Percentiles rank a stretch among this genome's conserved stretches.
Evolutionary conservation across 371 early-diverging fungal species (phyloP).

Genomic region (Batkoa obscura): DNA sequence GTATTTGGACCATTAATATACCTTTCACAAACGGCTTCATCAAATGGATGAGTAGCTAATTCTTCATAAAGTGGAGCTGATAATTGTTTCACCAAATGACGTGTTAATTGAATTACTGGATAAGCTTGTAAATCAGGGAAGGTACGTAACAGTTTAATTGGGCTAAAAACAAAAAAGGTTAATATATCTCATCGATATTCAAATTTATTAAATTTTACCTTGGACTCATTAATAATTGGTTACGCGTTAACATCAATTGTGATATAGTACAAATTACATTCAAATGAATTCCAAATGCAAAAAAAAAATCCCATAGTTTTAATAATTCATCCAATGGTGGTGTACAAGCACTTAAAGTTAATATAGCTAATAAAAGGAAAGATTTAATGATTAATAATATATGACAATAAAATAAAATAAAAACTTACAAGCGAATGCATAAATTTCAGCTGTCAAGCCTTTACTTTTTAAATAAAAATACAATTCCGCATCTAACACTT

Average conservation of each 20-base stretch:
- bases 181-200: not conserved
- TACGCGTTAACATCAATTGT: slow-evolving; percentile 52
- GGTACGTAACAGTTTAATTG: slow-evolving; percentile 55
- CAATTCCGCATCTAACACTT: slow-evolving; percentile 48
- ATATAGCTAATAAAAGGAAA: slow-evolving; percentile 33
- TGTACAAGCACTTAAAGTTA: slow-evolving; percentile 79
- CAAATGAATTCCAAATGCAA: slow-evolving; percentile 78
- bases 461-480: slow-evolving; percentile 52
- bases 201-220: slow-evolving; percentile 19
- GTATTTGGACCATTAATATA: not conserved
- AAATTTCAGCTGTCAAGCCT: slow-evolving; percentile 50
- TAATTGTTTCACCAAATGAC: slow-evolving; percentile 33
- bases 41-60: slow-evolving; percentile 58
- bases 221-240: slow-evolving; percentile 36
- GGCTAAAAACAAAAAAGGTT: slow-evolving; percentile 19
- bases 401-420: not conserved
- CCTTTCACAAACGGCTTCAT: slow-evolving; percentile 27
- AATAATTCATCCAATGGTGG: slow-evolving; percentile 69
- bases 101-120: slow-evolving; percentile 36
- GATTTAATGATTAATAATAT: not conserved
- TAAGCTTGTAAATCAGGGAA: slow-evolving; percentile 59
- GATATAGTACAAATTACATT: slow-evolving; percentile 78
- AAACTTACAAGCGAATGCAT: slow-evolving; percentile 72
- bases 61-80: slow-evolving; percentile 52
- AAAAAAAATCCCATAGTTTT: slow-evolving; percentile 77